Conservation (phyloP, 148 eudicot species). For the Nepenthes mirabilis region DNA sequence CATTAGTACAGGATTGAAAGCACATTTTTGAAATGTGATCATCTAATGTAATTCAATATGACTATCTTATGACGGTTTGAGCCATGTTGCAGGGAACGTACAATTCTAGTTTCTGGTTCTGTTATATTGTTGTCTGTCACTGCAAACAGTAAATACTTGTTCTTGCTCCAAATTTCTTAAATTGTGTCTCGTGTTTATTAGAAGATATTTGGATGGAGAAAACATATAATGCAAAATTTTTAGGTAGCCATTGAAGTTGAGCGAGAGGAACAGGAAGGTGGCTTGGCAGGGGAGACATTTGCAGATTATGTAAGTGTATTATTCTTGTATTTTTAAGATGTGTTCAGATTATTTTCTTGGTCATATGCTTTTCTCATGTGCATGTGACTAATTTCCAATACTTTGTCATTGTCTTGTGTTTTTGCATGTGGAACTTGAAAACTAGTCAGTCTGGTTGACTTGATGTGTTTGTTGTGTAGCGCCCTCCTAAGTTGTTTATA, state of each 20-base stretch:
- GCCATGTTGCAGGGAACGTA: no score
- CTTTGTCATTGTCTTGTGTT: neutral
- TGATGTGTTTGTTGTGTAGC: constrained; percentile 35
- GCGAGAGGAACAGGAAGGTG: constrained; percentile 93
- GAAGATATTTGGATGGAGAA: neutral
- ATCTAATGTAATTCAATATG: neutral
- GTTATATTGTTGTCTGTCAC: no score
- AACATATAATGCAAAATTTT: neutral
- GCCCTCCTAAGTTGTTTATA: constrained; percentile 79
- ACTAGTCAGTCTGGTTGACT: constrained; percentile 1
- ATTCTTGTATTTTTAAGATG: neutral
- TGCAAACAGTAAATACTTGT: no score
- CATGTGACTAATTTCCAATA: neutral
- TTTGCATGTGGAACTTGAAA: neutral
- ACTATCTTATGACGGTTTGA: no score
- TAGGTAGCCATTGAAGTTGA: constrained; percentile 94
- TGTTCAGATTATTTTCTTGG: neutral
- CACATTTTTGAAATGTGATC: neutral
- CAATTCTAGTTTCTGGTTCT: no score
- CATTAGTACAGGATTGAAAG: no score
- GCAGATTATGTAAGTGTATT: constrained; percentile 58
- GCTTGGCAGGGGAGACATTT: constrained; percentile 77
- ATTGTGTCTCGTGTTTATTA: neutral
- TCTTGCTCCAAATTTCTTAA: neutral
- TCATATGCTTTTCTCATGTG: neutral